Percentiles rank a stretch among this genome's conserved stretches.
Conservation (phyloP, 345 rosid species). For the Abelmoschus esculentus region DNA sequence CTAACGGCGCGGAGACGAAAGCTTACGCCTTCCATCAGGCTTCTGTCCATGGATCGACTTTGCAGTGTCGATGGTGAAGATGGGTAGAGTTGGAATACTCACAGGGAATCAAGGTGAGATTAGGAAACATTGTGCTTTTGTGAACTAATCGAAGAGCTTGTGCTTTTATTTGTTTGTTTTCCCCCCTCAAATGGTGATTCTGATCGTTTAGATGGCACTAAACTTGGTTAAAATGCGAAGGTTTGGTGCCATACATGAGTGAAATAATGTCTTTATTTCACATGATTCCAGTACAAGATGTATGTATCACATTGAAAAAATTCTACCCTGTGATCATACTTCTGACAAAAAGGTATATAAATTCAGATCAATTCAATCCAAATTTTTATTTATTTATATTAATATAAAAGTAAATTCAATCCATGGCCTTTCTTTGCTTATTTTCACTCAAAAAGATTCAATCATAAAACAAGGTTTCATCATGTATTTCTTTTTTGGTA, state of each 20-base stretch:
- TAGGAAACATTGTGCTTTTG: slow-evolving; percentile 38
- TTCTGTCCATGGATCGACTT: slow-evolving; percentile 20
- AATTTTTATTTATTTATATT: too few species aligned
- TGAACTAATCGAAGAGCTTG: slow-evolving; percentile 13
- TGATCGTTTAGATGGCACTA: neutral
- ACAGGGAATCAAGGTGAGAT: slow-evolving; percentile 46
- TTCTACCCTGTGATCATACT: too few species aligned
- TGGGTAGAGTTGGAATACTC: slow-evolving; percentile 41
- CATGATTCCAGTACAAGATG: too few species aligned
- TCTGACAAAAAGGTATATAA: too few species aligned
- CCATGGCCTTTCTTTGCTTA: neutral
- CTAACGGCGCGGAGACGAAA: slow-evolving; percentile 31
- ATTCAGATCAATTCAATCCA: too few species aligned
- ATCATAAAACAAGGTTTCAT: neutral
- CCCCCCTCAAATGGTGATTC: neutral
- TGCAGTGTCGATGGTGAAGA: slow-evolving; percentile 51
- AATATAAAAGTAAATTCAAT: too few species aligned
- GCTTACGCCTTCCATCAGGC: slow-evolving; percentile 29
- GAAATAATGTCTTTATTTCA: too few species aligned
- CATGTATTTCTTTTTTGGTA: neutral
- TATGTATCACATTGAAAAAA: too few species aligned
- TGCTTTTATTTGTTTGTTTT: too few species aligned
- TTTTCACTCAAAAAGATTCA: neutral
- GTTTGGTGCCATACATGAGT: too few species aligned
- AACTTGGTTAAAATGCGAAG: neutral